These are phyloP conservation scores for Sporothrix euskadiensis DNA, from an alignment of 2,329 filamentous ascomycete genomes.

Conservation along the genomic window DNA sequence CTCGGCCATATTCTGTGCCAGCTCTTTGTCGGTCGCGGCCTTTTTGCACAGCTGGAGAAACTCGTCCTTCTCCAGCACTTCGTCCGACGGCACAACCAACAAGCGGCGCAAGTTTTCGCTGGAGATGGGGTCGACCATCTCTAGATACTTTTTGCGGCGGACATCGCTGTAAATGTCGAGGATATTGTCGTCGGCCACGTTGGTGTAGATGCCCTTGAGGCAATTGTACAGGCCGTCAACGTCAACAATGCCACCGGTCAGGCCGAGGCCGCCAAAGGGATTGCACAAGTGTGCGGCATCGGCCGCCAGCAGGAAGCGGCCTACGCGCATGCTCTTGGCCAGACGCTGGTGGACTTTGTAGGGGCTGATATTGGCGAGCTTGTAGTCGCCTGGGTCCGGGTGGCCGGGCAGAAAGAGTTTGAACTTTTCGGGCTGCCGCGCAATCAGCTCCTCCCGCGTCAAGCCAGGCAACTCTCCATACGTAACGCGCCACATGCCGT, in stretches of 20 bases:
- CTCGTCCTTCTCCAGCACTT: neutral
- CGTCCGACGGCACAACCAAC: neutral
- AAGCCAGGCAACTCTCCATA: neutral
- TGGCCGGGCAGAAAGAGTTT: neutral
- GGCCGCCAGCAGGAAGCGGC: neutral
- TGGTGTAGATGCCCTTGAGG: neutral
- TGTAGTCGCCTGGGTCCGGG: neutral
- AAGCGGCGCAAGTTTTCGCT: neutral
- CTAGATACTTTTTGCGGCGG: neutral
- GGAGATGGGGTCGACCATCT: neutral
- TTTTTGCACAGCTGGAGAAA: neutral
- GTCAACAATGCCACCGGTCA: neutral
- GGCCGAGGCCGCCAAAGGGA: neutral
- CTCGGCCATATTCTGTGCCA: neutral
- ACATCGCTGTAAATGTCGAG: neutral
- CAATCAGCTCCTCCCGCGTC: slow-evolving; percentile 4
- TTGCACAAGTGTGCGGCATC: slow-evolving; percentile 2
- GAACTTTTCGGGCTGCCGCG: slow-evolving; percentile 1
- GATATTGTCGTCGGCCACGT: neutral
- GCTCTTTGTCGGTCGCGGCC: neutral
- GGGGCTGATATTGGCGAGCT: slow-evolving; percentile 1
- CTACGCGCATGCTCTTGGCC: neutral
- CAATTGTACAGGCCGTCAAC: neutral
- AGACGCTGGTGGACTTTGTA: slow-evolving; percentile 12
- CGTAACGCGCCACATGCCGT: neutral